Percentiles rank a stretch among this genome's conserved stretches.
Evolutionary conservation across 208 protist species (phyloP).

Genomic region (Wallacemonas collosoma): DNA sequence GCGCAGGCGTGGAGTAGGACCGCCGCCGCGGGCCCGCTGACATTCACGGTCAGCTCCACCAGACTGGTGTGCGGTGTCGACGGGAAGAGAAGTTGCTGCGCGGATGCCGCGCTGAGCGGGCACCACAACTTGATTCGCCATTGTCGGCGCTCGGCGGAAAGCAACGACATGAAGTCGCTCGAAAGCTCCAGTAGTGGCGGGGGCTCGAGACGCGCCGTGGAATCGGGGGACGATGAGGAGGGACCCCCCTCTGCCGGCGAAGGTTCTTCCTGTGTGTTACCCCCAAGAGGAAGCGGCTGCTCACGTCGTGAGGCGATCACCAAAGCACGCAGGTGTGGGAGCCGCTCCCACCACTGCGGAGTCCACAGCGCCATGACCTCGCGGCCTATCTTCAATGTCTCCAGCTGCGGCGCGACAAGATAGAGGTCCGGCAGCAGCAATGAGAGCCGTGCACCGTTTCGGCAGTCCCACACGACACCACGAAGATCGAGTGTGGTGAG

Average conservation of each 20-base stretch:
- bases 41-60: slow-evolving; percentile 68
- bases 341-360: slow-evolving; percentile 76
- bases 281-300: slow-evolving; percentile 13
- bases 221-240: neutral
- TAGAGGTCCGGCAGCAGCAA: slow-evolving; percentile 78
- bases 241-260: too few species aligned
- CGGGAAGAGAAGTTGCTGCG: slow-evolving; percentile 43
- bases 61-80: slow-evolving; percentile 31
- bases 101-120: slow-evolving; percentile 32
- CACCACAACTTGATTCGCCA: slow-evolving; percentile 85
- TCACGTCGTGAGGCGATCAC: slow-evolving; percentile 58
- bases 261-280: neutral
- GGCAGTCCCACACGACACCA: slow-evolving; percentile 53
- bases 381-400: slow-evolving; percentile 64
- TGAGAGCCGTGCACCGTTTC: slow-evolving; percentile 20
- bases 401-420: slow-evolving; percentile 51
- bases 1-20: neutral
- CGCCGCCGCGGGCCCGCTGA: slow-evolving; percentile 35
- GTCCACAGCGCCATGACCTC: slow-evolving; percentile 61
- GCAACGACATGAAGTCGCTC: slow-evolving; percentile 55
- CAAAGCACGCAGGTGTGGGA: slow-evolving; percentile 43
- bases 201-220: neutral
- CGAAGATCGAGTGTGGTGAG: slow-evolving; percentile 71
- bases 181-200: slow-evolving; percentile 33
- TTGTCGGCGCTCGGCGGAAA: slow-evolving; percentile 29